These are phyloP conservation scores for Raphanus sativus DNA, from an alignment of 345 rosid species.

Conservation along the genomic window DNA sequence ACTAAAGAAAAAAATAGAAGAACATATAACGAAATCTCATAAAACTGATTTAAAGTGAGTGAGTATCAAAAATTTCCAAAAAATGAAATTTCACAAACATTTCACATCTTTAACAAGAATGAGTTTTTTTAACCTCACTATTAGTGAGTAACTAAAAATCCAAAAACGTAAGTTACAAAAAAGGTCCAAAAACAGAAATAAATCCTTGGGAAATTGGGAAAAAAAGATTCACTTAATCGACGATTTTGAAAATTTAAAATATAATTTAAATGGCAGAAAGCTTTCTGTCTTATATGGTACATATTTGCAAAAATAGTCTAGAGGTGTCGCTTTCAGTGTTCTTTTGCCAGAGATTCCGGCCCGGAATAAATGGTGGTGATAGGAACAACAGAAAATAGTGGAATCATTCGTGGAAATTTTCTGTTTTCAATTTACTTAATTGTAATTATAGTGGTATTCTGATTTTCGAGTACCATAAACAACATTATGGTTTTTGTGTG, in stretches of 20 bases:
- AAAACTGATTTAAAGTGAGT: neutral
- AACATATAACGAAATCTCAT: neutral
- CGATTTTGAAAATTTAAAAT: neutral
- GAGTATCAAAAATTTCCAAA: neutral
- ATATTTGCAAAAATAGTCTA: neutral
- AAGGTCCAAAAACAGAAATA: neutral
- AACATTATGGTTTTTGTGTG: neutral
- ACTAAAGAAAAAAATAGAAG: neutral
- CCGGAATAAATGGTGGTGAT: neutral
- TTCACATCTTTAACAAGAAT: neutral
- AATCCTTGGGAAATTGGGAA: neutral
- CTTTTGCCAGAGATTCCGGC: neutral
- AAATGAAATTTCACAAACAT: neutral
- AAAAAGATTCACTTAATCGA: neutral
- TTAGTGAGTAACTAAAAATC: neutral
- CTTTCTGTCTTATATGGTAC: neutral
- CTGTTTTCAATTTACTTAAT: neutral
- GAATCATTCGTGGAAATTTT: neutral
- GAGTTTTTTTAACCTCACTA: neutral
- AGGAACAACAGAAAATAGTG: neutral
- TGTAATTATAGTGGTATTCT: neutral
- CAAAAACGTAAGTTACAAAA: neutral
- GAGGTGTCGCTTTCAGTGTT: neutral
- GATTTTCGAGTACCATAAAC: neutral
- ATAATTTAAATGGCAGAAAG: neutral